Percentiles rank a stretch among this genome's conserved stretches.
phyloP scores from a whole-genome alignment of 768 basidiomycete species.

The Chalciporus pseudorubinellus region DNA sequence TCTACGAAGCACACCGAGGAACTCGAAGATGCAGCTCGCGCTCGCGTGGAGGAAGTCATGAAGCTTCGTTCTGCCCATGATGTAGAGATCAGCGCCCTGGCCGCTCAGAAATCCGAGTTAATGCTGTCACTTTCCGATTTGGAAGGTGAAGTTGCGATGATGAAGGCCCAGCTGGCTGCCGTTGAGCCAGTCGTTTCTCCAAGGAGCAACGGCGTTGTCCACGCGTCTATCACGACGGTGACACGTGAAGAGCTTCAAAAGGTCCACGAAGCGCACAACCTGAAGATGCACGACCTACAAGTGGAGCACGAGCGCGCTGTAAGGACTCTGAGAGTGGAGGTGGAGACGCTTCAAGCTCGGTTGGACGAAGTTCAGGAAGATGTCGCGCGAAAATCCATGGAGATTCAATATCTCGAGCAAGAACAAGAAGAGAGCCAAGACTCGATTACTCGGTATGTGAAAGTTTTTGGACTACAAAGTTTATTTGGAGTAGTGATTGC shows the following conservation, averaged over 20 bases:
- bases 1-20: conserved; percentile 67
- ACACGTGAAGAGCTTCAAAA: conserved; percentile 75
- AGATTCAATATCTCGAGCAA: conserved; percentile 75
- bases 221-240: conserved; percentile 42
- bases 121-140: conserved; percentile 64
- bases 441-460: conserved; percentile 75
- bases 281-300: conserved; percentile 73
- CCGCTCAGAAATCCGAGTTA: conserved; percentile 61
- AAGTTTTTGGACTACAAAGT: conserved; percentile 56
- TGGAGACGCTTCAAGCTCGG: conserved; percentile 50
- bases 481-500: conserved; percentile 50
- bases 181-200: conserved; percentile 47
- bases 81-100: conserved; percentile 55
- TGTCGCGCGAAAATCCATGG: conserved; percentile 70
- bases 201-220: conserved; percentile 52
- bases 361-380: conserved; percentile 58
- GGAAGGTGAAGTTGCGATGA: conserved; percentile 72
- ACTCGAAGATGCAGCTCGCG: conserved; percentile 70
- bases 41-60: conserved; percentile 68
- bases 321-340: conserved; percentile 51
- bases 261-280: conserved; percentile 81
- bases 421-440: conserved; percentile 77
- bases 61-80: conserved; percentile 59
- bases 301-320: conserved; percentile 62
- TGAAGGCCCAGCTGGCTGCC: conserved; percentile 51